These are phyloP conservation scores for Aspergillus sp. DNA, from an alignment of 2,329 filamentous ascomycete genomes.

Conservation along the genomic window DNA sequence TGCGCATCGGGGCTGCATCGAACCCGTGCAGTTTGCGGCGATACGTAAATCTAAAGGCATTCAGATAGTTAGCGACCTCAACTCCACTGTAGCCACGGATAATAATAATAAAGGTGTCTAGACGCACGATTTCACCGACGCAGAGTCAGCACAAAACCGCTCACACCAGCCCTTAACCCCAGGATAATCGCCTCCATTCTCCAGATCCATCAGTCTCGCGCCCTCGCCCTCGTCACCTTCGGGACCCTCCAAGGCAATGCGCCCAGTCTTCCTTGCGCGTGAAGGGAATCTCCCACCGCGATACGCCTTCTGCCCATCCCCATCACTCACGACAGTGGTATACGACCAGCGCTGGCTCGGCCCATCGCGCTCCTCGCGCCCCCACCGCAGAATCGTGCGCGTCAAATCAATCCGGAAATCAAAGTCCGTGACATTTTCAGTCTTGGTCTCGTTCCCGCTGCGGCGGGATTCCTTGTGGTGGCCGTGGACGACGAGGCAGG, in stretches of 20 bases:
- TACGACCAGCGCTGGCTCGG: slow-evolving; percentile 15
- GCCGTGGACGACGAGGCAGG: slow-evolving; percentile 54
- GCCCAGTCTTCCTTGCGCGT: neutral
- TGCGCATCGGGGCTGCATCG: slow-evolving; percentile 25
- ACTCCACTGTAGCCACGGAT: neutral
- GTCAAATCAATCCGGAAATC: slow-evolving; percentile 29
- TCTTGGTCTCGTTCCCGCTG: slow-evolving; percentile 20
- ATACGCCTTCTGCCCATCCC: slow-evolving; percentile 24
- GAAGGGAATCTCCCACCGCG: slow-evolving; percentile 23
- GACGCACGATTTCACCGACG: slow-evolving; percentile 38
- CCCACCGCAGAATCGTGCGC: slow-evolving; percentile 1
- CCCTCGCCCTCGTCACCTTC: slow-evolving; percentile 4
- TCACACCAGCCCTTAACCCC: slow-evolving; percentile 33
- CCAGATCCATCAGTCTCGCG: slow-evolving; percentile 9
- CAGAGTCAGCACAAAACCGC: slow-evolving; percentile 36
- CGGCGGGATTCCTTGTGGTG: slow-evolving; percentile 49
- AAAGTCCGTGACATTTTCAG: slow-evolving; percentile 30
- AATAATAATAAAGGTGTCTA: neutral
- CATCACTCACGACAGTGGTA: slow-evolving; percentile 22
- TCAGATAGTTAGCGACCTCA: too few species aligned
- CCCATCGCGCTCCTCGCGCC: slow-evolving; percentile 6
- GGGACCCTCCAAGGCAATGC: neutral
- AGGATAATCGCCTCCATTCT: slow-evolving; percentile 15
- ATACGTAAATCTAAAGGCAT: slow-evolving; percentile 32
- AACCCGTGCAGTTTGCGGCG: slow-evolving; percentile 33